Evolutionary conservation across 495 filamentous ascomycete genomes (phyloP).

Genomic region (Aspergillus saccharolyticus): DNA sequence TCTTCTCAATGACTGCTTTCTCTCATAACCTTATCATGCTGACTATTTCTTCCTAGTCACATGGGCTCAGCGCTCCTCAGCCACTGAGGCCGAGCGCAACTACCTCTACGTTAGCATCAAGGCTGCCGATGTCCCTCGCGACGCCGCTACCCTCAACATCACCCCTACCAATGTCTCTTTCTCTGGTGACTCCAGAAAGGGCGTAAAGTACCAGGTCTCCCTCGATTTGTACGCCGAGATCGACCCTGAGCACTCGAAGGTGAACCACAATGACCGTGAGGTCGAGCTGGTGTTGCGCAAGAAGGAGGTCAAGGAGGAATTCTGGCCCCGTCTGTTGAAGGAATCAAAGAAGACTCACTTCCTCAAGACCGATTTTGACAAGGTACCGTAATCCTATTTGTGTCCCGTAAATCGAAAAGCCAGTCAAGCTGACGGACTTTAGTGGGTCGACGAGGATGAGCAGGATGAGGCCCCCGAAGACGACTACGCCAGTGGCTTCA

Average conservation of each 20-base stretch:
- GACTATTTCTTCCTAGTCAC: conserved; percentile 55
- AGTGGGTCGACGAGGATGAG: conserved; percentile 99
- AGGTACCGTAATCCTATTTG: conserved; percentile 49
- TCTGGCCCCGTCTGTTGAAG: conserved; percentile 93
- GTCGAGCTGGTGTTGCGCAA: conserved; percentile 88
- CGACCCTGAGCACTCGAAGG: conserved; percentile 73
- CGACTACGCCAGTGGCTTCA: conserved; percentile 66
- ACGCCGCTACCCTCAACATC: conserved; percentile 70
- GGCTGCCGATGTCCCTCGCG: conserved; percentile 68
- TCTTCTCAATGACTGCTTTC: neutral
- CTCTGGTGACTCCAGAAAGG: conserved; percentile 77
- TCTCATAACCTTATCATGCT: conserved; percentile 13
- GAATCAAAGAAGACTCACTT: conserved; percentile 85
- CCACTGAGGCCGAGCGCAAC: conserved; percentile 75
- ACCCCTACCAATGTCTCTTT: conserved; percentile 74
- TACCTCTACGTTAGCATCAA: conserved; percentile 87
- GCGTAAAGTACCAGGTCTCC: conserved; percentile 72
- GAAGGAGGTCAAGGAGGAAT: conserved; percentile 88
- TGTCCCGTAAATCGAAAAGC: neutral
- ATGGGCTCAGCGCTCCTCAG: conserved; percentile 95
- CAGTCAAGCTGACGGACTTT: conserved; percentile 21
- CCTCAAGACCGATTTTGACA: conserved; percentile 98
- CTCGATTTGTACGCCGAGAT: conserved; percentile 93
- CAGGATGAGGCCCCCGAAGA: conserved; percentile 85
- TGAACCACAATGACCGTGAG: conserved; percentile 76